Base-by-base conservation (phyloP, 768 basidiomycete genomes). In the Candolleomyces aberdarensis region DNA sequence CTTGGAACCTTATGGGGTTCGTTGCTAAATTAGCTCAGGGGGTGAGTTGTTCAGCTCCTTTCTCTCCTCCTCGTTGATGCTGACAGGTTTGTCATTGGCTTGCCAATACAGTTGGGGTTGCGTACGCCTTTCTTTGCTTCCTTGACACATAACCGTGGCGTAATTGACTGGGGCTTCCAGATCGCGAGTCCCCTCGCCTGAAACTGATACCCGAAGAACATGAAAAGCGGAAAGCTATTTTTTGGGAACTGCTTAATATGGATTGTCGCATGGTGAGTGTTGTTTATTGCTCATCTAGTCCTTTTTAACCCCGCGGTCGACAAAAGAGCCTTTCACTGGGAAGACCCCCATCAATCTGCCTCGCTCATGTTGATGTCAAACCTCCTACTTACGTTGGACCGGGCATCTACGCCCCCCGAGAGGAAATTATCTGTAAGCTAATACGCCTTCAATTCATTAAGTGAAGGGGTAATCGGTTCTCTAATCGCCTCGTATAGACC, bases 1-100 rank as follows among this genome's bases (percentile, higher is more conserved):
- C 88, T 17, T 91, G 88, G 88, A 87, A 87, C 60, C 74, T 89
- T 47, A 85, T 90, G 84, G 88, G 89, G 19, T 85, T 91, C 58
- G 82, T 87, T 9, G 84, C 85, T 32, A 90, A 89, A 69, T 73
- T 91, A 17, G 86, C 88, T 7, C 88, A 88, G 71, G 86, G 84
- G 63, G 88, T 89, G 68, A 72, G 88, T 71, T 10, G 13, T 49
- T 56, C 58, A 47, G 61, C 50, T 31, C 40, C 13, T n/a, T 51
- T 51, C 59, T 59, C 44, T 59, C 58, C 56, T 14, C 56, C 62
- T 36, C 57, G 36, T 29, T 58, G 41, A 66, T 47, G 54, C 54
- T 46, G 52, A 14, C 53, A n/a, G 5, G 11, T 19, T 55, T 31
- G 15, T 19, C 26, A 13, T 19, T 29, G 29, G 19, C 44, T 48